Evolutionary conservation across 371 early-diverging fungal species (phyloP), one percentile per base, ranked within the genome.

Genomic region (Mucor piriformis): DNA sequence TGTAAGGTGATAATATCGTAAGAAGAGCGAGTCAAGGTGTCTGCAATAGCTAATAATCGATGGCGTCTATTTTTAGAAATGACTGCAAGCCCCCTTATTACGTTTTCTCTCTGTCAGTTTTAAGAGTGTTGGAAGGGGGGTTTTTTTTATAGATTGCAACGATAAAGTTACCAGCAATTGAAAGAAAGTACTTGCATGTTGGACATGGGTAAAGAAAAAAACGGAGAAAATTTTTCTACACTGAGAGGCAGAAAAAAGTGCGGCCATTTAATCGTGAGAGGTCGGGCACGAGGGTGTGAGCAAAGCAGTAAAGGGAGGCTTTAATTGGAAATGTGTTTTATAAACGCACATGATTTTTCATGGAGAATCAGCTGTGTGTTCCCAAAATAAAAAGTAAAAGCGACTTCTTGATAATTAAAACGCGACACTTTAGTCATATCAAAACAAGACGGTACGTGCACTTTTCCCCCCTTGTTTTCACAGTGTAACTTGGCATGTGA

Each of bases 1-100:
- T 83, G 84, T 21, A 83, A 62, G 0, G 80, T 77, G 7, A 83
- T 71, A 44, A 83, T 77, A 32, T 83, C 84, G 52, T 74, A 73
- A 25, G 58, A 32, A 12, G 64, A 38, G 15, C 53, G 47, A 13
- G 66, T 50, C 1, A 83, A 42, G 23, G 61, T 54, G 7, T 66
- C 59, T 23, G 81, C 84, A 50, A 83, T 82, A 1, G 78, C 77
- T 43, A 40, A 47, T 34, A 83, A 44, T 6, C 84, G 72, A 43
- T 64, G 59, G 15, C 54, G 52, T 27, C 76, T 59, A 23, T 77
- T 57, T 29, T 76, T 73, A 6, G 81, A 66, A 20, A 81, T 56
- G 51, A 73, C 57, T 23, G 66, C 62, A 20, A 84, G 60, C 13
- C 83, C 77, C 84, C 84, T 83, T 49, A n/a, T 47, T 12, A 43